Evolutionary conservation across 2,329 filamentous ascomycete species (phyloP).

Genomic region (Camptophora hylomeconis): DNA sequence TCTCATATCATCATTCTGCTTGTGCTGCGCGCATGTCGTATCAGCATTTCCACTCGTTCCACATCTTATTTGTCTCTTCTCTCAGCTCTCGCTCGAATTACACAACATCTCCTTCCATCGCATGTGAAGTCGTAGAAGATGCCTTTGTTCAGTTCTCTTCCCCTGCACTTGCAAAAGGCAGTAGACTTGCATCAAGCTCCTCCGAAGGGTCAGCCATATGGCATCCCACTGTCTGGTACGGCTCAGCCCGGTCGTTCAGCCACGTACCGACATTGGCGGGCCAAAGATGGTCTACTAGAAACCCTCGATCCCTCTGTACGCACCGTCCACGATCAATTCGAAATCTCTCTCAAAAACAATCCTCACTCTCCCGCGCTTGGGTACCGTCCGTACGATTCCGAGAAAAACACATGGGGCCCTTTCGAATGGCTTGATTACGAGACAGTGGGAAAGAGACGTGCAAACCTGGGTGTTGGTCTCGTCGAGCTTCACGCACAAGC

Average conservation of each 20-base stretch:
- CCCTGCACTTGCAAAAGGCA: conserved; percentile 25
- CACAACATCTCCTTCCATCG: background rate
- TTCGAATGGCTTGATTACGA: conserved; percentile 77
- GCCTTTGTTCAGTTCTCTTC: conserved; percentile 22
- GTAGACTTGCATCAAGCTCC: conserved; percentile 48
- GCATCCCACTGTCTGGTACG: conserved; percentile 62
- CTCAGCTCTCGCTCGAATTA: background rate
- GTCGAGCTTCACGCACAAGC: conserved; percentile 66
- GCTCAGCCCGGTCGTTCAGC: conserved; percentile 58
- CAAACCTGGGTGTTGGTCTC: conserved; percentile 74
- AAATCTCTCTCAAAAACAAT: conserved; percentile 35
- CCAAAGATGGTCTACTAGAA: conserved; percentile 57
- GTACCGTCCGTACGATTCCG: conserved; percentile 63
- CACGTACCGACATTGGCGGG: conserved; percentile 74
- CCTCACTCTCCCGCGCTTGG: conserved; percentile 55
- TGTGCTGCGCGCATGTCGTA: no score
- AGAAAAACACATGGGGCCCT: conserved; percentile 58
- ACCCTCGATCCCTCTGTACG: conserved; percentile 56
- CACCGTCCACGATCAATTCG: conserved; percentile 72
- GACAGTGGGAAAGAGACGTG: conserved; percentile 64
- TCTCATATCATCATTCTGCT: no score
- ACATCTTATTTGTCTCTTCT: no score
- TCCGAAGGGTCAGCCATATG: conserved; percentile 64
- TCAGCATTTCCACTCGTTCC: background rate
- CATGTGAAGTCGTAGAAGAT: conserved; percentile 16